phyloP scores from a whole-genome alignment of 2,329 filamentous ascomycete genomes.

The Diaporthe capsici region DNA sequence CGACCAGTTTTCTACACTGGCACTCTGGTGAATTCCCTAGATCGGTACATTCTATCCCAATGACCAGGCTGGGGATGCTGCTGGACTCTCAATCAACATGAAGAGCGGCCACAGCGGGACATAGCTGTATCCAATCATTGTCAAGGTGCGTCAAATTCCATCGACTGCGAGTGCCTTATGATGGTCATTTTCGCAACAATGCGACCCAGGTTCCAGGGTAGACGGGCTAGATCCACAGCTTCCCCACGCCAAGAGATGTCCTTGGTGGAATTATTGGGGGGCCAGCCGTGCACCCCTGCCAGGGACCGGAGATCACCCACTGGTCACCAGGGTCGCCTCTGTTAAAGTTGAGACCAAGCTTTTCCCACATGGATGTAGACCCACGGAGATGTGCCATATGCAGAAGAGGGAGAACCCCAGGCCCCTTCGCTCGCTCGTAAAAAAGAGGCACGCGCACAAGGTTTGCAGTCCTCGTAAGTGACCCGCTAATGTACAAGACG shows the following conservation, averaged over 20 bases:
- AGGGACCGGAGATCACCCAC: constrained; percentile 22
- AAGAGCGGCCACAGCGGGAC: too few species aligned
- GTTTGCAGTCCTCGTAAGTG: background rate
- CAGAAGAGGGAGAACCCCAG: background rate
- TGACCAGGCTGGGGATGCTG: too few species aligned
- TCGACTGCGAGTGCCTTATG: too few species aligned
- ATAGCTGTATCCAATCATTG: too few species aligned
- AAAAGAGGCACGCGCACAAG: background rate
- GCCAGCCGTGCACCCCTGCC: constrained; percentile 4
- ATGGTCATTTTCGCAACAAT: too few species aligned
- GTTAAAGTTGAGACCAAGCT: constrained; percentile 24
- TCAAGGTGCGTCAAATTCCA: too few species aligned
- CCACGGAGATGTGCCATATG: constrained; percentile 14
- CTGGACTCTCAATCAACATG: too few species aligned
- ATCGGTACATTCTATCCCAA: too few species aligned
- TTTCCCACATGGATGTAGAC: constrained; percentile 14
- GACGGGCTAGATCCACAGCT: background rate
- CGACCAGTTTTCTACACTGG: too few species aligned
- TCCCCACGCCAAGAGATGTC: constrained; percentile 9
- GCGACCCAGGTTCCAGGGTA: background rate
- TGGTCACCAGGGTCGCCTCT: constrained; percentile 1
- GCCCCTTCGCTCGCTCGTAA: background rate
- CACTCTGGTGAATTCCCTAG: too few species aligned
- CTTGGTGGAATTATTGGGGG: constrained; percentile 35
- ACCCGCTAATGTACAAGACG: background rate